Percentiles rank a stretch among this genome's conserved stretches.
Conservation (phyloP, 257 asterid species). For the Nicotiana noctiflora region DNA sequence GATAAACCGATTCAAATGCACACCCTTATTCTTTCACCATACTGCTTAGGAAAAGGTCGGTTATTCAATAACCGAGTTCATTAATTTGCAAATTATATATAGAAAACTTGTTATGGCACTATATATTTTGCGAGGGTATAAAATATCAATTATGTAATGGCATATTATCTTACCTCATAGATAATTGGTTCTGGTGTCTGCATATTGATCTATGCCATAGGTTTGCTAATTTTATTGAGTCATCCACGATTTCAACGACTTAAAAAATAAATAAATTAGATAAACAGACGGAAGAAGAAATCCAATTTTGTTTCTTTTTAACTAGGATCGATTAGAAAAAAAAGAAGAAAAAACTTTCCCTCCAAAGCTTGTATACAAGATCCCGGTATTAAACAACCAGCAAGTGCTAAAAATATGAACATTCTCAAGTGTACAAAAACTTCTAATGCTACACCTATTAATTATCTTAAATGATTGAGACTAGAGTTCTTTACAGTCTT, state of each 20-base stretch:
- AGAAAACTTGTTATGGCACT: too few species aligned
- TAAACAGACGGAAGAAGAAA: not conserved
- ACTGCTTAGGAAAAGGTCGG: too few species aligned
- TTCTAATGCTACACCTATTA: not conserved
- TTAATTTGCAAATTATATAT: too few species aligned
- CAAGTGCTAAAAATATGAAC: conserved; percentile 1
- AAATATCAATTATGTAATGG: too few species aligned
- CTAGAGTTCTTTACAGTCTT: not conserved
- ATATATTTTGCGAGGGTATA: too few species aligned
- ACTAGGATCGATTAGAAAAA: not conserved
- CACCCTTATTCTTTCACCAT: too few species aligned
- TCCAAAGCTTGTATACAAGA: not conserved
- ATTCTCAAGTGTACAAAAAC: not conserved
- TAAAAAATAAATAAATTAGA: not conserved
- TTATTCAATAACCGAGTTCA: too few species aligned
- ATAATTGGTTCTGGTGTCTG: not conserved
- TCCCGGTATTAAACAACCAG: not conserved
- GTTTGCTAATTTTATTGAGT: not conserved
- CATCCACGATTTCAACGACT: not conserved
- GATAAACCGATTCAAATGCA: too few species aligned
- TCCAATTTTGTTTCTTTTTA: not conserved
- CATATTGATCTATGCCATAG: not conserved
- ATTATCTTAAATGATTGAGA: not conserved
- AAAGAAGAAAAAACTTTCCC: too few species aligned
- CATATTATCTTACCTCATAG: too few species aligned